Evolutionary conservation across 306 rosid species (phyloP).

Genomic region (Hylodesmum podocarpum): DNA sequence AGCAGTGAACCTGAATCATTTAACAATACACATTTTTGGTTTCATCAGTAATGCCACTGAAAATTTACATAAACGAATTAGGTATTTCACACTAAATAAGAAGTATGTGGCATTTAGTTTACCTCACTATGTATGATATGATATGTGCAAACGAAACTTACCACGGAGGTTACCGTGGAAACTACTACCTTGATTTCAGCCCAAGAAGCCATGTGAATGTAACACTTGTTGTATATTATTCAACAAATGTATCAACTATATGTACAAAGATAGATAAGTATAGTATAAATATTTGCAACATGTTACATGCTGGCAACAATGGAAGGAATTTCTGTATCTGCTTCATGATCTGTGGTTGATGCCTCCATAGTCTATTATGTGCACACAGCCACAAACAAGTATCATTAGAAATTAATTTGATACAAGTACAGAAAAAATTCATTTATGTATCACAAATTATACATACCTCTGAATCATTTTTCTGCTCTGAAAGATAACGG

Average conservation of each 20-base stretch:
- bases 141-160: slow-evolving; percentile 13
- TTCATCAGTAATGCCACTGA: slow-evolving; percentile 17
- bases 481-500: slow-evolving; percentile 55
- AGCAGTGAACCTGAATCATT: background rate
- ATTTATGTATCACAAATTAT: background rate
- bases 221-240: slow-evolving; percentile 32
- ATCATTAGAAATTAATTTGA: slow-evolving; percentile 5
- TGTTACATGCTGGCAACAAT: slow-evolving; percentile 91
- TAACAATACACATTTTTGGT: slow-evolving; percentile 1
- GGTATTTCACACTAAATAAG: slow-evolving; percentile 10
- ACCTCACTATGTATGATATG: slow-evolving; percentile 25
- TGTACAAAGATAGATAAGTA: slow-evolving; percentile 55
- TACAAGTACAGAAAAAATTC: background rate
- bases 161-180: background rate
- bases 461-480: slow-evolving; percentile 54
- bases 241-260: slow-evolving; percentile 50
- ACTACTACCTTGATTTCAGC: slow-evolving; percentile 25
- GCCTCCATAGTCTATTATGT: slow-evolving; percentile 40
- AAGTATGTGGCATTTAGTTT: slow-evolving; percentile 18
- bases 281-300: slow-evolving; percentile 31
- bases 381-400: slow-evolving; percentile 26
- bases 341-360: slow-evolving; percentile 59
- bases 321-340: slow-evolving; percentile 67
- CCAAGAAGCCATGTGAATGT: slow-evolving; percentile 24
- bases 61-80: slow-evolving; percentile 18